Evolutionary conservation across 2,329 filamentous ascomycete species (phyloP).

Genomic region (Clarireedia homoeocarpa): DNA sequence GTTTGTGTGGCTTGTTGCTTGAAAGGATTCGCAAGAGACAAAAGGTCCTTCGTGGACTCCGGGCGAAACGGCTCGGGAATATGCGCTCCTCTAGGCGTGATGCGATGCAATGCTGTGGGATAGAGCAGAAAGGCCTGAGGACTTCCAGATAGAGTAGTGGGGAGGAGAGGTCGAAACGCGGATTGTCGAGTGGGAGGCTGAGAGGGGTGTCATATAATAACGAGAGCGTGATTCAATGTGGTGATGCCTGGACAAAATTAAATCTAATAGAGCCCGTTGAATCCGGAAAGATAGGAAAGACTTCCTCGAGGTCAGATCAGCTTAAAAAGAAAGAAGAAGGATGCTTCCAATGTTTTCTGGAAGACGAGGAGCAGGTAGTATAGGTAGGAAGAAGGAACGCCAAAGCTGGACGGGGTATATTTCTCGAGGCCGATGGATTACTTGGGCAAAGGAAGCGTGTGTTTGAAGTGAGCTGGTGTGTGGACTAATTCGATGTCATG

Average conservation of each 20-base stretch:
- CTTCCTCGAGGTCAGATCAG: no score
- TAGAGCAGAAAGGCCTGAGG: background rate
- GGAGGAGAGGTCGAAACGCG: background rate
- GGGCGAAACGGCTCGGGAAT: background rate
- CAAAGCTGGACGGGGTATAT: background rate
- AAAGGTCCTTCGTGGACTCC: background rate
- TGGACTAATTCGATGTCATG: constrained; percentile 8
- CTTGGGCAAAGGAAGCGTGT: background rate
- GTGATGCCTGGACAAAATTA: background rate
- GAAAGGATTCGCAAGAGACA: constrained; percentile 4
- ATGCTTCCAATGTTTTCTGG: background rate
- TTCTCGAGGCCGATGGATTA: background rate
- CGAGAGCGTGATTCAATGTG: background rate
- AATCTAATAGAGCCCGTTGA: background rate
- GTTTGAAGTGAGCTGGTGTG: constrained; percentile 3
- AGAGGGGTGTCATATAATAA: background rate
- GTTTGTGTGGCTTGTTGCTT: constrained; percentile 3
- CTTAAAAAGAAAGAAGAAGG: no score
- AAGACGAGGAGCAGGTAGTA: background rate
- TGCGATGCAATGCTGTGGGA: background rate
- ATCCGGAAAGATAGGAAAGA: no score
- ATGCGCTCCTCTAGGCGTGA: background rate
- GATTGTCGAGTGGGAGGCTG: background rate
- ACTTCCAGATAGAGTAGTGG: background rate
- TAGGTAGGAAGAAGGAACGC: background rate